Base-by-base conservation (phyloP, 1,284 basidiomycete species). In the Puccinia triticina region DNA sequence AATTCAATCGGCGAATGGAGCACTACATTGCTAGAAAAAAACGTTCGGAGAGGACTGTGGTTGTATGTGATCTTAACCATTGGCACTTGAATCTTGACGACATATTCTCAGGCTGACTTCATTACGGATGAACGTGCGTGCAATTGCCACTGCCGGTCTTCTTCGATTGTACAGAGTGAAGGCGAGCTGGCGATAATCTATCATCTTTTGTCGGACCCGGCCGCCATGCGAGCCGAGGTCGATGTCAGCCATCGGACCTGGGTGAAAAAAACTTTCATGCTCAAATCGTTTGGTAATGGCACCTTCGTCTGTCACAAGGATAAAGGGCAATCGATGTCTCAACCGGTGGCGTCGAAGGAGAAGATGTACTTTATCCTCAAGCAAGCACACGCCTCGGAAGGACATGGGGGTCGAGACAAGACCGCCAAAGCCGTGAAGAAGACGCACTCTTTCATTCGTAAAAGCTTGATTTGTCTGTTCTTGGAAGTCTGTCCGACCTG, bases 351-450 rank as follows among this genome's bases (percentile, higher is more conserved):
- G 1, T 73, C 69, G 37, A 81, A 81, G 61, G 79, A 81, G 59
- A 71, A 81, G 55, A 81, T 81, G 79, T 81, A 81, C 71, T 81
- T 66, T 34, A 81, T 81, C 46, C 50, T 81, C 26, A 81, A 81
- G 71, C 67, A 81, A 50, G 79, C 79, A 10, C 79, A 81, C 23
- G 79, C 79, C 8, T 81, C 79, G 18, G 79, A 81, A 66, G 79
- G 79, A 26, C 79, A 81, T 66, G 79, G 79, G n/a, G 79, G 79
- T 48, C 79, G 79, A 12, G 79, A 81, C 29, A 81, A 81, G 43
- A 81, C 79, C 21, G 79, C 79, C 2, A 81, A 81, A 37, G 71
- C 79, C 23, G 79, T 81, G 18, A 81, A 81, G 71, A 81, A 81
- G 55, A 81, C 79, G 21, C 79, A 81, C 73, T 81, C 79, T 2